Evolutionary conservation across 306 rosid genomes (phyloP).

Genomic region (Trifolium repens): DNA sequence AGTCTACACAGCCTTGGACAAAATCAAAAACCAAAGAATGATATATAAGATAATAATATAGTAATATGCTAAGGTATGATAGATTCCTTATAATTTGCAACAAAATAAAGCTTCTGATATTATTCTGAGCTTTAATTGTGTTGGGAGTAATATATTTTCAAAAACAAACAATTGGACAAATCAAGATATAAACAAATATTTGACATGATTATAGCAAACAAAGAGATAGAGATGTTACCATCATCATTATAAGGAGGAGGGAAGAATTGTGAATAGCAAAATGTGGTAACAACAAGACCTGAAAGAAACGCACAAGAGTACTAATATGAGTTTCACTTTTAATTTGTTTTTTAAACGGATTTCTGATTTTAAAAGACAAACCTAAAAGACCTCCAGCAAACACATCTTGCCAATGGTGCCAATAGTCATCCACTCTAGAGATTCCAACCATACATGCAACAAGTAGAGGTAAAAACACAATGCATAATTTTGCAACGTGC

Average conservation of each 20-base stretch:
- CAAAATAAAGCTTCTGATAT: neutral
- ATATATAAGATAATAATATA: slow-evolving; percentile 3
- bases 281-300: slow-evolving; percentile 78
- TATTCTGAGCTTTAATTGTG: neutral
- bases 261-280: slow-evolving; percentile 90
- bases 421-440: slow-evolving; percentile 87
- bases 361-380: slow-evolving; percentile 33
- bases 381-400: slow-evolving; percentile 84
- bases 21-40: slow-evolving; percentile 8
- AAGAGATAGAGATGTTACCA: slow-evolving; percentile 54
- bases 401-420: slow-evolving; percentile 99
- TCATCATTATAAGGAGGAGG: slow-evolving; percentile 68
- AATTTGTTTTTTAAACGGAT: neutral
- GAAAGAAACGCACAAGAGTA: slow-evolving; percentile 38
- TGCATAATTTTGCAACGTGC: slow-evolving; percentile 82
- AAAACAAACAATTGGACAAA: slow-evolving; percentile 13
- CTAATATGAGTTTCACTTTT: slow-evolving; percentile 19
- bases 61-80: neutral
- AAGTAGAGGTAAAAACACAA: slow-evolving; percentile 77
- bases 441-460: slow-evolving; percentile 75
- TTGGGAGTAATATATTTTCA: neutral
- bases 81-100: slow-evolving; percentile 9
- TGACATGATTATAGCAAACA: slow-evolving; percentile 10
- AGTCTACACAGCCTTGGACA: neutral
- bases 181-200: slow-evolving; percentile 29